Evolutionary conservation across 306 rosid genomes (phyloP).

Genomic region (Vigna unguiculata): DNA sequence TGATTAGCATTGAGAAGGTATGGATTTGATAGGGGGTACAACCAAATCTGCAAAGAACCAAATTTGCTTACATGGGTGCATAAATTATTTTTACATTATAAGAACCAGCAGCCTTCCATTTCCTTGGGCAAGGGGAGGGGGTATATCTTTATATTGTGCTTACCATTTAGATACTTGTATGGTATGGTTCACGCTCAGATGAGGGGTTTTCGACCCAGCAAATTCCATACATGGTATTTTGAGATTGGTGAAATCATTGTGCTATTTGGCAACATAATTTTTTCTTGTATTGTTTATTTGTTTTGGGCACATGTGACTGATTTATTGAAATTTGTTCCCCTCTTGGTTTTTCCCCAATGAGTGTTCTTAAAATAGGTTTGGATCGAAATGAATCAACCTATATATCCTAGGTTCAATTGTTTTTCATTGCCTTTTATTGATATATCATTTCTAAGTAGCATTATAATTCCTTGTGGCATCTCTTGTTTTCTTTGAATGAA

Average conservation of each 20-base stretch:
- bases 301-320: background rate
- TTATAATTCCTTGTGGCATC: background rate
- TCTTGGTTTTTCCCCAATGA: background rate
- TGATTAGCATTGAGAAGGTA: slow-evolving; percentile 58
- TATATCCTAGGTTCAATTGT: background rate
- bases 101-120: slow-evolving; percentile 24
- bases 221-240: slow-evolving; percentile 3
- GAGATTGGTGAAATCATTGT: background rate
- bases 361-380: background rate
- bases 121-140: background rate
- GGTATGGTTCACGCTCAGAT: slow-evolving; percentile 2
- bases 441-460: background rate
- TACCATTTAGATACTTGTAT: background rate
- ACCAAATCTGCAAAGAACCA: slow-evolving; percentile 37
- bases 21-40: slow-evolving; percentile 42
- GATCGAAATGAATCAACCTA: background rate
- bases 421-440: background rate
- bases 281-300: slow-evolving; percentile 13
- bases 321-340: background rate
- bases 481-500: background rate
- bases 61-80: slow-evolving; percentile 28
- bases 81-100: slow-evolving; percentile 15
- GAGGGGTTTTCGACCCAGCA: background rate
- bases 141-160: slow-evolving; percentile 10
- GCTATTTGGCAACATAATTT: background rate